Base-by-base conservation (phyloP, 805 yeast species). In the Candida michaelii region DNA sequence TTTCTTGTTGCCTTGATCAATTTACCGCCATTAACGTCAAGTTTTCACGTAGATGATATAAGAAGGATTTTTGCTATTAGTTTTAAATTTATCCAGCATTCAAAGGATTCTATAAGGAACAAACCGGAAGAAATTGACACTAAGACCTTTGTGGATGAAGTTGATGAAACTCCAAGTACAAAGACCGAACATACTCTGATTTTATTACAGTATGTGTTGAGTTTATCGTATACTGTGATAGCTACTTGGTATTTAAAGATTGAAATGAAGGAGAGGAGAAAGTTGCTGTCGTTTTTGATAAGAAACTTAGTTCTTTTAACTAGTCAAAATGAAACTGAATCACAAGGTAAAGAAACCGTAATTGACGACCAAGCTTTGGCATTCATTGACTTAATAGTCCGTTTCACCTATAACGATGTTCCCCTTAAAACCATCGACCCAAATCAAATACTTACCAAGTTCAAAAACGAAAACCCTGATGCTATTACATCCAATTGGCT, bases 31-130 rank as follows among this genome's bases (percentile, higher is more conserved):
- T 61, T 88, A 44, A 80, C 86, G 1, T 74, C 87, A 1, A 83
- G 83, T 52, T 83, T 88, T 56, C 84, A 86, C 3, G 72, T 74
- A 14, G 93, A 85, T 38, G 96, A 89, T 52, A 84, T 74, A 58
- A 83, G 82, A 53, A 71, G 89, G 36, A 87, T 88, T 2, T 86
- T 89, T 66, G 96, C 86, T 1, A 85, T 89, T 57, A 83, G 89
- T 1, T 85, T 89, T 66, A 82, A 83, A 52, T 83, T 82, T 52
- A 83, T 88, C 42, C 87, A 85, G 54, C 82, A 81, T 54, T 79
- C 88, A 1, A 70, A 75, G 39, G 89, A 85, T 50, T 23, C 50
- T 4, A 55, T 60, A 43, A 50, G 65, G 48, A 50, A 59, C 38
- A 49, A 66, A 55, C 39, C 53, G 44, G 14, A 41, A 48, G 40